These are phyloP conservation scores for Cadophora sp. DNA, from an alignment of 2,329 filamentous ascomycete species.

Conservation along the genomic window DNA sequence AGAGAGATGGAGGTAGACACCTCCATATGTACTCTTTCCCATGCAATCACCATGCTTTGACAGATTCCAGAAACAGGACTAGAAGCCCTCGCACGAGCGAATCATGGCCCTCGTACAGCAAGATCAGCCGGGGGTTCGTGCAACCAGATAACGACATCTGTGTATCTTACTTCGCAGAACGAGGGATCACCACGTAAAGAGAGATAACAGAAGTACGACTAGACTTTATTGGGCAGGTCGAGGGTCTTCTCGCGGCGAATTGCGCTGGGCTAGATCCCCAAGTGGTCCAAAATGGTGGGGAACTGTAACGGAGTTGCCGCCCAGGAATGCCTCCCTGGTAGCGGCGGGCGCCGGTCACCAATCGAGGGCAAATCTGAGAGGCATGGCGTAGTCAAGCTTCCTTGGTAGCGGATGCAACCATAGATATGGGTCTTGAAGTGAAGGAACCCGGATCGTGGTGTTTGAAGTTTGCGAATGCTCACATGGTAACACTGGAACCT, in stretches of 20 bases:
- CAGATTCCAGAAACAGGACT: constrained; percentile 21
- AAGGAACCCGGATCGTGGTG: background rate
- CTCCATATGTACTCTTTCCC: constrained; percentile 8
- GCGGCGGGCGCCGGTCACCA: constrained; percentile 1
- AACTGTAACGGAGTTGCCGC: background rate
- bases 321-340: background rate
- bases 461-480: too few species aligned
- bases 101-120: constrained; percentile 10
- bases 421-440: background rate
- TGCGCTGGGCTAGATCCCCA: background rate
- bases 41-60: constrained; percentile 4
- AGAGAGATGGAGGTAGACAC: background rate
- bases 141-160: constrained; percentile 22
- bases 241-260: constrained; percentile 3
- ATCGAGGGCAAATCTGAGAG: too few species aligned
- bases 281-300: background rate
- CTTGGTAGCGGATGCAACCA: constrained; percentile 7
- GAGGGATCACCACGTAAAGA: constrained; percentile 13
- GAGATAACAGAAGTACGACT: constrained; percentile 23
- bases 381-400: constrained; percentile 5
- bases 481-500: too few species aligned
- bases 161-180: background rate
- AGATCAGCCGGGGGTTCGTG: constrained; percentile 13
- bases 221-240: constrained; percentile 28
- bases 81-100: constrained; percentile 2